phyloP scores from a whole-genome alignment of 768 basidiomycete species.

The Chiua virens region DNA sequence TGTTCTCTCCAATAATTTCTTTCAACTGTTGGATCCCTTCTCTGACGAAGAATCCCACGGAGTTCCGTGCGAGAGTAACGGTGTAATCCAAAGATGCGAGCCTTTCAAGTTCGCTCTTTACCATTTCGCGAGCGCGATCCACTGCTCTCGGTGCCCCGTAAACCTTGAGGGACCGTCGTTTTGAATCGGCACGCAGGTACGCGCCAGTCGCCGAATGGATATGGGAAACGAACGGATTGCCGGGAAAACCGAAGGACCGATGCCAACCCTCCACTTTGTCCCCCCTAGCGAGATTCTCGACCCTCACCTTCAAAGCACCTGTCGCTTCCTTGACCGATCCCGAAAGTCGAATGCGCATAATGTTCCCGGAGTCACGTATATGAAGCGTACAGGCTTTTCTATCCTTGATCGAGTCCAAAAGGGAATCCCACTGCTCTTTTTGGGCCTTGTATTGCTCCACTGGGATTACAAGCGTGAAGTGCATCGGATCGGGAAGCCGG shows the following conservation, averaged over 20 bases:
- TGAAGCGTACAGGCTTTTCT: conserved; percentile 36
- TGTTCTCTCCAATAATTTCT: conserved; percentile 55
- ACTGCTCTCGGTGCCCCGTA: conserved; percentile 44
- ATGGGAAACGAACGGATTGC: conserved; percentile 34
- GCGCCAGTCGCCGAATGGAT: conserved; percentile 39
- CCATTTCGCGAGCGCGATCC: conserved; percentile 42
- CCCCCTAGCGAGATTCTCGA: conserved; percentile 54
- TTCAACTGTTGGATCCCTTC: conserved; percentile 50
- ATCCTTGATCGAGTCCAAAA: conserved; percentile 37
- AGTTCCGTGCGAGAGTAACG: conserved; percentile 36
- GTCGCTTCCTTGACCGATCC: conserved; percentile 54
- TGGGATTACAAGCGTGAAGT: conserved; percentile 51
- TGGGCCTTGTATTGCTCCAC: conserved; percentile 52
- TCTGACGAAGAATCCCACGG: conserved; percentile 51
- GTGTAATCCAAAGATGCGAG: conserved; percentile 45
- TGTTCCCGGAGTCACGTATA: conserved; percentile 24
- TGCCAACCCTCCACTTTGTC: conserved; percentile 55
- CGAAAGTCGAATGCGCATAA: conserved; percentile 42
- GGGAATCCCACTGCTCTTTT: conserved; percentile 46
- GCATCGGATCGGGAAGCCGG: conserved; percentile 47
- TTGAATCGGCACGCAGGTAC: conserved; percentile 47
- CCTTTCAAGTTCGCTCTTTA: conserved; percentile 48
- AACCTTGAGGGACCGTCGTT: conserved; percentile 42
- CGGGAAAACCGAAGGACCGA: conserved; percentile 33
- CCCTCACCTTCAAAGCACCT: conserved; percentile 59